Base-by-base conservation (phyloP, 176 grass and related monocot genomes). In the Rhynchospora pubera region DNA sequence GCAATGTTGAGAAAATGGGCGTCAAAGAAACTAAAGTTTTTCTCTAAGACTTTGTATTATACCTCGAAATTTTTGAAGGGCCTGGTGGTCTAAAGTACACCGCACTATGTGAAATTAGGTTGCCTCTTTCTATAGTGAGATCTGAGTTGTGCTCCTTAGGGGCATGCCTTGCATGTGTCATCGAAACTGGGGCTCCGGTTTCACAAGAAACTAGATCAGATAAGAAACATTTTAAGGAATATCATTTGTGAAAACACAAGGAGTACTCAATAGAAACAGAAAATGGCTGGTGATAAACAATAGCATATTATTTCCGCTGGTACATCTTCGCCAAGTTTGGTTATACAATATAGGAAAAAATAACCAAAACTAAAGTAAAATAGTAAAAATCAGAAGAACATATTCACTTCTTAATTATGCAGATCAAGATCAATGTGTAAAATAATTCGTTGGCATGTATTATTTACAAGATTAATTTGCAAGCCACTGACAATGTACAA, bases 81-180 rank as follows among this genome's bases (percentile, higher is more conserved):
- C 9, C 39, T 14, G 56, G 57, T 10, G 34, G 57, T 24, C 46
- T 43, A 12, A 62, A 43, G 42, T 47, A 62, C 39, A 62, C 55
- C 46, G 45, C 57, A 18, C 13, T 45, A 30, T 80, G 57, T 23
- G 78, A 80, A 62, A 80, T 62, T 82, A 61, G 79, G 11, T 34
- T 51, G 47, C 79, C 59, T 5, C 30, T 82, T 82, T 67, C 79
- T 63, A 82, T 52, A 34, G 79, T 82, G 51, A 82, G 61, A 82
- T 82, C 79, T 52, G 61, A 82, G 65, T 82, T 82, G 65, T 66
- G 79, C 79, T 82, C 79, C 62, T 52, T 82, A 18, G 44, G 53
- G 43, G 21, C 19, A 65, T 82, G 44, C 18, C 7, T 53, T 65
- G 22, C 43, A 82, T 61, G 16, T 15, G 53, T 62, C 9, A 16